phyloP scores from a whole-genome alignment of 2,329 filamentous ascomycete genomes.

The Fusarium musae region DNA sequence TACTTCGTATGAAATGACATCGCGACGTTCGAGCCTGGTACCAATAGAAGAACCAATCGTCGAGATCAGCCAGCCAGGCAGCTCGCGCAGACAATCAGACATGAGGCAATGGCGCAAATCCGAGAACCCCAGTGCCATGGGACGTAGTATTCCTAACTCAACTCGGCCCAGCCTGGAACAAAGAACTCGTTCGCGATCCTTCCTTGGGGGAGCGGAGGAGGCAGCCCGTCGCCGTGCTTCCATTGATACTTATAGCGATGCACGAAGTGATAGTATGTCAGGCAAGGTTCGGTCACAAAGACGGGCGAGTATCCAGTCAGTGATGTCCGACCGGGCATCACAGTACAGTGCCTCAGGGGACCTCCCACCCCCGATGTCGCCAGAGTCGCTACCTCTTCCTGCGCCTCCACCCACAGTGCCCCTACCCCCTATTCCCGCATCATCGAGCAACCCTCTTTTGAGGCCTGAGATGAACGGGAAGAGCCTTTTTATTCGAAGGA shows the following conservation, averaged over 20 bases:
- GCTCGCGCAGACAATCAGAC: constrained; percentile 48
- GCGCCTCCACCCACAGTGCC: constrained; percentile 47
- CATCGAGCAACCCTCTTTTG: constrained; percentile 37
- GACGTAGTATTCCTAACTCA: constrained; percentile 25
- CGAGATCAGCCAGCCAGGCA: constrained; percentile 32
- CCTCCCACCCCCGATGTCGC: constrained; percentile 39
- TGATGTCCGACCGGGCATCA: constrained; percentile 42
- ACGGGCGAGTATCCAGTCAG: constrained; percentile 45
- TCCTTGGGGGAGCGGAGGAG: constrained; percentile 29
- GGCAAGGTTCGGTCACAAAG: constrained; percentile 39
- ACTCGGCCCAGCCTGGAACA: constrained; percentile 26
- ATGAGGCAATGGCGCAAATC: constrained; percentile 46
- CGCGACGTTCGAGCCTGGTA: constrained; percentile 41
- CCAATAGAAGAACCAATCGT: constrained; percentile 26
- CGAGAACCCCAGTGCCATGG: constrained; percentile 24
- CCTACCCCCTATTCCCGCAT: constrained; percentile 47
- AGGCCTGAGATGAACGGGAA: constrained; percentile 38
- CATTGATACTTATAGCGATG: constrained; percentile 45
- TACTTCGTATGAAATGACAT: constrained; percentile 25
- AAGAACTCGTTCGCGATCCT: constrained; percentile 38
- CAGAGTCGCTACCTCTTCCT: constrained; percentile 39
- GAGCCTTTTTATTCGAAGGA: constrained; percentile 53
- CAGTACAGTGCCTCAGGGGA: constrained; percentile 40
- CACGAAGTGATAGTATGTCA: constrained; percentile 37
- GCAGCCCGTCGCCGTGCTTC: constrained; percentile 47